Evolutionary conservation across 2,329 filamentous ascomycete genomes (phyloP), one percentile per base, ranked within the genome.

Genomic region (Aspergillus sp.): DNA sequence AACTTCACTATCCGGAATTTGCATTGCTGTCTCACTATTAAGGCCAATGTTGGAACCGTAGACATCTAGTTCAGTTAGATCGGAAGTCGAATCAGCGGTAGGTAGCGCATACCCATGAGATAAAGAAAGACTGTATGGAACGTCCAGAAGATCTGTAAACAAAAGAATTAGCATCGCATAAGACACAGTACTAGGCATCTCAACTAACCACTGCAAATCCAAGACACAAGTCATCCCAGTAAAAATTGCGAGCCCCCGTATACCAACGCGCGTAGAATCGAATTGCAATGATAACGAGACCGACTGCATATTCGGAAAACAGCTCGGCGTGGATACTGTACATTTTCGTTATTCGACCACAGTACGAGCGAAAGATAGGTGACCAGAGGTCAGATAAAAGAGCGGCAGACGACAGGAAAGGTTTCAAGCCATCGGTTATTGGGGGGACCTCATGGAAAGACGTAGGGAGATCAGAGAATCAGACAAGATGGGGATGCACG

Each of bases 111-210:
- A 54, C 49, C 37, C 12, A 37, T 49, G 28, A 48, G 40, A 33
- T 54, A 48, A 8, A 54, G 38, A 31, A 43, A 45, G 7, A 50
- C 46, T 3, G 48, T 48, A 27, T 46, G 43, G 9, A 54, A 36
- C 4, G 49, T 53, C 51, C 51, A 53, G 31, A 46, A 52, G 9
- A 53, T 12, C 49, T 51, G 33, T 10, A 36, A 36, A 7, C 8
- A 36, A 19, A 36, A 36, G 0, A 19, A 13, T 5, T n/a, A 36
- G 19, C 19, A 8, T 26, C 13, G n/a, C 19, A 36, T 36, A 7
- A 3, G 8, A 11, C 11, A 36, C 10, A 26, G 34, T 8, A 36
- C 6, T 10, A 27, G 19, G 9, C n/a, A n/a, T n/a, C 19, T 36
- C 7, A 27, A 11, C 34, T 27, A 13, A 36, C 34, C 34, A 36